Percentiles rank a stretch among this genome's conserved stretches.
These are phyloP conservation scores for Boehmeria nivea DNA, from an alignment of 306 rosid genomes.

Conservation along the genomic window DNA sequence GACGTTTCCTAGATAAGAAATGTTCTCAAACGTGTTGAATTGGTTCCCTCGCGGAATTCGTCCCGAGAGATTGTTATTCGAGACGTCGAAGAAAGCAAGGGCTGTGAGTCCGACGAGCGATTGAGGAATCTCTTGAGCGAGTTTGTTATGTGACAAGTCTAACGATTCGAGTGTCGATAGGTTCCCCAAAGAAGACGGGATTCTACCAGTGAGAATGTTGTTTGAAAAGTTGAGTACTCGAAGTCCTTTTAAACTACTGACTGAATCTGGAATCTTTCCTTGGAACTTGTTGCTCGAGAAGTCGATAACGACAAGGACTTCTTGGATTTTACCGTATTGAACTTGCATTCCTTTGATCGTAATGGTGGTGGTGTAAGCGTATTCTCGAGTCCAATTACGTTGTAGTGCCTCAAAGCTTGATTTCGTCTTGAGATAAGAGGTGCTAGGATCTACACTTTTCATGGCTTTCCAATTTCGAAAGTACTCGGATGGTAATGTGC, in stretches of 20 bases:
- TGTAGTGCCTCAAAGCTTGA: background rate
- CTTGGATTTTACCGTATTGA: background rate
- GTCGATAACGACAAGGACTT: background rate
- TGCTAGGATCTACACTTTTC: background rate
- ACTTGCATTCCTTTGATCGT: background rate
- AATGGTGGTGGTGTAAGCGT: background rate
- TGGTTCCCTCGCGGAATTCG: constrained; percentile 8
- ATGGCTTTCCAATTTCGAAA: background rate
- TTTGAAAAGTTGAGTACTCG: constrained; percentile 3
- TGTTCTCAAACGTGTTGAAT: constrained; percentile 6
- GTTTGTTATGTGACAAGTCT: constrained; percentile 10
- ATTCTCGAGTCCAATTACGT: background rate
- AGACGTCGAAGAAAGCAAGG: constrained; percentile 9
- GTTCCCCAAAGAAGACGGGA: constrained; percentile 11
- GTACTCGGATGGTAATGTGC: background rate
- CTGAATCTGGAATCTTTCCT: constrained; percentile 4
- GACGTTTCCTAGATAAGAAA: constrained; percentile 3
- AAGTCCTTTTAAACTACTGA: constrained; percentile 3
- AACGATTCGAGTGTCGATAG: constrained; percentile 5
- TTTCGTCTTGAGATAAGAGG: background rate
- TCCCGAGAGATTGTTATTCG: background rate
- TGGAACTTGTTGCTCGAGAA: constrained; percentile 10
- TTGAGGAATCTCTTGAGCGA: constrained; percentile 9
- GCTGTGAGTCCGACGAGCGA: background rate
- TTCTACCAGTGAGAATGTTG: background rate